Conservation (phyloP, 106 monocot species). For the Alisma plantagoaquatica region DNA sequence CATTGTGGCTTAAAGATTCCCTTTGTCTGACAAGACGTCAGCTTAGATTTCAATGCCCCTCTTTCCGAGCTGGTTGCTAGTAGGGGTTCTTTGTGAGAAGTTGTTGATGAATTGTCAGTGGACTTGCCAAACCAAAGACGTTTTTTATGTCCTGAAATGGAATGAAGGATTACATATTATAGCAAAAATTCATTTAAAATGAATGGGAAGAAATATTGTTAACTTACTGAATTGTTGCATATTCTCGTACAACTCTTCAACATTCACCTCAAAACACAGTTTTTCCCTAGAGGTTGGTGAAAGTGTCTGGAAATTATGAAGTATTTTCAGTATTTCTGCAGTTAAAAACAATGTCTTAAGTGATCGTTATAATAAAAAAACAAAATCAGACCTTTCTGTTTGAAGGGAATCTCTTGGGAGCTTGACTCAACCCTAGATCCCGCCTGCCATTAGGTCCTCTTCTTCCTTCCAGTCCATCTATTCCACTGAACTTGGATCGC, state of each 20-base stretch:
- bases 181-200: background rate
- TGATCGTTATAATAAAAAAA: background rate
- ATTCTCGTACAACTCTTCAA: slow-evolving; percentile 23
- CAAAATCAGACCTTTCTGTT: slow-evolving; percentile 53
- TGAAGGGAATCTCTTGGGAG: slow-evolving; percentile 50
- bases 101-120: slow-evolving; percentile 1
- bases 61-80: slow-evolving; percentile 8
- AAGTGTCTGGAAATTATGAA: slow-evolving; percentile 29
- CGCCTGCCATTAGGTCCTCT: slow-evolving; percentile 7
- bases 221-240: slow-evolving; percentile 34
- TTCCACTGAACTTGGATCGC: no score
- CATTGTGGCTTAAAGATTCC: slow-evolving; percentile 39
- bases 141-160: slow-evolving; percentile 25
- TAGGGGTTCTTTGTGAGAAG: slow-evolving; percentile 7
- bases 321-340: background rate
- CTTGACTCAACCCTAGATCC: slow-evolving; percentile 8
- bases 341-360: background rate
- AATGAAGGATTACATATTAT: background rate
- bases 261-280: slow-evolving; percentile 38
- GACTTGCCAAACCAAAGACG: slow-evolving; percentile 9
- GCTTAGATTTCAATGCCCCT: slow-evolving; percentile 18
- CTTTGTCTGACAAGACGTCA: slow-evolving; percentile 21
- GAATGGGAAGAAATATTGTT: background rate
- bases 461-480: no score
- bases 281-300: slow-evolving; percentile 87